Base-by-base conservation (phyloP, 208 protist genomes). In the Borovskyia barvae region DNA sequence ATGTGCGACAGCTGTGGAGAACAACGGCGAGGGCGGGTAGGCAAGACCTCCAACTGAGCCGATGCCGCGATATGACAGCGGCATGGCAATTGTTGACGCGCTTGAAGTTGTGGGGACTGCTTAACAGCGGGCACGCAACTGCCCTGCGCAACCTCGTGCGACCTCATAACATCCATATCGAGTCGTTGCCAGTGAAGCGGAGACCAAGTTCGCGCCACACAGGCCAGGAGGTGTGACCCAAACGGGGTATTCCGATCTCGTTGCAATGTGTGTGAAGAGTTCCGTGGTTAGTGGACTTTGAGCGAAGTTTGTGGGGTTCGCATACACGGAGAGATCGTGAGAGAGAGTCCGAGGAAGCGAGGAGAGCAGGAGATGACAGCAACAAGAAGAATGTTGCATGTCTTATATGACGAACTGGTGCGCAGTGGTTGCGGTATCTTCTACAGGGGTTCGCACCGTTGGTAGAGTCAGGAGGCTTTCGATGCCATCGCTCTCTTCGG, bases 91-190 rank as follows among this genome's bases (percentile, higher is more conserved):
- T 55, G 7, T 48, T 74, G n/a, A 53, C 12, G 17, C 19, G 25
- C 8, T 14, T 40, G 26, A 9, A 61, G 5, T 51, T 46, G 32
- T 61, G 48, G 51, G 12, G 29, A 22, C 22, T 51, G 6, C 54
- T 76, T 60, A 42, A 45, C 11, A 6, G 35, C 12, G 62, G 47
- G 24, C 69, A 75, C 15, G 56, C 33, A 5, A 36, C 36, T 36
- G 57, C 63, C 28, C 17, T 70, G 40, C 42, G 45, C 35, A 47
- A 35, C 26, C 55, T 72, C 28, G 56, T 64, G 39, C 32, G n/a
- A 6, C 43, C 53, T 12, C 35, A 45, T 11, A 5, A 25, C 0
- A 22, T 37, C 22, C 11, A 49, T 25, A 28, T 45, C 19, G 36
- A 12, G 12, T 50, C 33, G 25, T 43, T 76, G 33, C 69, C 62